phyloP scores from a whole-genome alignment of 805 yeast genomes.

The Starmerella sp. region DNA sequence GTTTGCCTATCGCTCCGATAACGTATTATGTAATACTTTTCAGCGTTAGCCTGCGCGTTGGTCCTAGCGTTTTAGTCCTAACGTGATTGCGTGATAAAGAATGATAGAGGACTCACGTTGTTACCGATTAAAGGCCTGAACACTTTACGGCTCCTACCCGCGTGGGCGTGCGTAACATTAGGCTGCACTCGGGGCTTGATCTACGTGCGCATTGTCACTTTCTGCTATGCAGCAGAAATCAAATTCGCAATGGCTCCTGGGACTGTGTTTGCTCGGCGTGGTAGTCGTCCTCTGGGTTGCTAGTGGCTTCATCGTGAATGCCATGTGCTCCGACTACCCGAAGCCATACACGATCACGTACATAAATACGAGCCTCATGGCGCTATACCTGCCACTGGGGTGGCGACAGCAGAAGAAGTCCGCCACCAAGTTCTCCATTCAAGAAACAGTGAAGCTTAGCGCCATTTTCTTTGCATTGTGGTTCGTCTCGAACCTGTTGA shows the following conservation, averaged over 20 bases:
- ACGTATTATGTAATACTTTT: no score
- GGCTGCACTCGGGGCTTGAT: not conserved
- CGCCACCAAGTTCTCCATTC: constrained; percentile 15
- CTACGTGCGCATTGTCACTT: not conserved
- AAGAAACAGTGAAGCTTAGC: constrained; percentile 64
- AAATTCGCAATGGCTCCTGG: constrained; percentile 53
- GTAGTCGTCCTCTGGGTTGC: constrained; percentile 86
- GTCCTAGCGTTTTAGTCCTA: no score
- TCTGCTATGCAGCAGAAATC: not conserved
- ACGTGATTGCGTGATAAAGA: not conserved
- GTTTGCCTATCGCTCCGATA: no score
- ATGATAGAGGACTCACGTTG: not conserved
- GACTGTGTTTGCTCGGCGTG: constrained; percentile 56
- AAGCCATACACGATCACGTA: constrained; percentile 92
- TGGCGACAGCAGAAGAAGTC: constrained; percentile 21
- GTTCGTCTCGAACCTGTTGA: constrained; percentile 81
- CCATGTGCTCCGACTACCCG: constrained; percentile 48
- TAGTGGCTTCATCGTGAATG: constrained; percentile 75
- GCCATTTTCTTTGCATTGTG: constrained; percentile 76
- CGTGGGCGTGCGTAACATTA: not conserved
- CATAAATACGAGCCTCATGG: constrained; percentile 76
- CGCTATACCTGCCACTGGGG: constrained; percentile 61
- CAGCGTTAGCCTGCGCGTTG: no score
- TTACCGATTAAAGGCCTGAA: not conserved
- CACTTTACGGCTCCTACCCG: not conserved